phyloP scores from a whole-genome alignment of 352 stramenopile species.

The Pythium chondricola region DNA sequence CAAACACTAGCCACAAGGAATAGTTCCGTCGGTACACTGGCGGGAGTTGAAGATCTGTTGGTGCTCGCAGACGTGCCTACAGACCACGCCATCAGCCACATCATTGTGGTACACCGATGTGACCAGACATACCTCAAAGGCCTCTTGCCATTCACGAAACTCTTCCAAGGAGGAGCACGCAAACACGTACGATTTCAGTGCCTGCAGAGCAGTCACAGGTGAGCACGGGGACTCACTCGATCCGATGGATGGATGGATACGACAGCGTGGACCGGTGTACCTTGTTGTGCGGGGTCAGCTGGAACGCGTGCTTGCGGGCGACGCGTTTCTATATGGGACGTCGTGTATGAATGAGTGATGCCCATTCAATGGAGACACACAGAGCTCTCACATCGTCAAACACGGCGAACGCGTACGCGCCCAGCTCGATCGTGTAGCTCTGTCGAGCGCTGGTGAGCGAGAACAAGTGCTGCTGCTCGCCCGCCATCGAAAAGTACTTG shows the following conservation, averaged over 20 bases:
- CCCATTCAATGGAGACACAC: background rate
- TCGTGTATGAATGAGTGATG: background rate
- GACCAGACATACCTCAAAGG: slow-evolving; percentile 41
- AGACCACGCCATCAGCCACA: no score
- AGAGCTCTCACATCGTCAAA: slow-evolving; percentile 30
- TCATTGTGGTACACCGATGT: no score
- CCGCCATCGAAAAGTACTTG: slow-evolving; percentile 71
- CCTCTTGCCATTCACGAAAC: slow-evolving; percentile 46
- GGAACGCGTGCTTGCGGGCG: slow-evolving; percentile 57
- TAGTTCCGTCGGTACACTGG: slow-evolving; percentile 15
- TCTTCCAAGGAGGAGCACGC: slow-evolving; percentile 52
- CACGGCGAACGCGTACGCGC: slow-evolving; percentile 37
- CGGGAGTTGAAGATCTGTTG: slow-evolving; percentile 3
- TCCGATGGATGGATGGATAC: no score
- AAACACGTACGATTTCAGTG: slow-evolving; percentile 47
- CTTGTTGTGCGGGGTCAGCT: slow-evolving; percentile 47
- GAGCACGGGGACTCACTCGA: no score
- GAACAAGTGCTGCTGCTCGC: slow-evolving; percentile 50
- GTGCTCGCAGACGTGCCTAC: background rate
- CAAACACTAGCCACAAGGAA: background rate
- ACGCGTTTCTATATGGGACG: slow-evolving; percentile 60
- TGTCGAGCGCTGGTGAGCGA: slow-evolving; percentile 46
- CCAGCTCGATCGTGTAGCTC: slow-evolving; percentile 38
- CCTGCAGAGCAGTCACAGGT: slow-evolving; percentile 23
- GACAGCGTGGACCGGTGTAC: no score